Conservation (phyloP, 768 basidiomycete species). For the Galerina marginata region DNA sequence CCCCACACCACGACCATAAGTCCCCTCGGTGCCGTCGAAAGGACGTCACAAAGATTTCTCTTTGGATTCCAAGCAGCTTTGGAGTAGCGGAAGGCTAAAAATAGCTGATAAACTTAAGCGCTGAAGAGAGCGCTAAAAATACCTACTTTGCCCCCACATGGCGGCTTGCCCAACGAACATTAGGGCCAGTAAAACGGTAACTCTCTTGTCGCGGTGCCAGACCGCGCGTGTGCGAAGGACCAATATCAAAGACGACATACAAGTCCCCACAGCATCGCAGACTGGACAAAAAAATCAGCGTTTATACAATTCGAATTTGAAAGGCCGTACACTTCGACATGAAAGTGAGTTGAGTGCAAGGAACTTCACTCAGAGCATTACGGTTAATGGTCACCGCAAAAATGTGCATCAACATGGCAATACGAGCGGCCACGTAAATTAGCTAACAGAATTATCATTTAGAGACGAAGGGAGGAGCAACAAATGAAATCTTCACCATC, state of each 20-base stretch:
- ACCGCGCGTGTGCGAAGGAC: conserved; percentile 39
- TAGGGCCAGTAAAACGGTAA: conserved; percentile 25
- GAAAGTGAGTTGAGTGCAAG: conserved; percentile 37
- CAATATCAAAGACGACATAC: conserved; percentile 37
- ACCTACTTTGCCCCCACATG: conserved; percentile 38
- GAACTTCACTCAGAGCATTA: conserved; percentile 38
- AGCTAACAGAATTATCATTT: conserved; percentile 20
- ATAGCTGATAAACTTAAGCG: not conserved
- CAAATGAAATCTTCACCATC: conserved; percentile 27
- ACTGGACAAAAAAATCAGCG: conserved; percentile 21
- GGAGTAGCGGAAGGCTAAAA: conserved; percentile 38
- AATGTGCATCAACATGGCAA: conserved; percentile 39
- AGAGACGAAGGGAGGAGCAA: not conserved
- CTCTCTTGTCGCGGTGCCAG: conserved; percentile 34
- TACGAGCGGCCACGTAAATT: conserved; percentile 37
- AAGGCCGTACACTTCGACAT: conserved; percentile 35
- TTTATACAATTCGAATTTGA: too few species aligned
- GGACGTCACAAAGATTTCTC: conserved; percentile 35
- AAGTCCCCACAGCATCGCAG: conserved; percentile 38
- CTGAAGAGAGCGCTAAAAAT: not conserved
- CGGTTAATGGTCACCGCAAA: conserved; percentile 37
- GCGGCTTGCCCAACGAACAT: conserved; percentile 36
- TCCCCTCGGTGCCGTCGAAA: conserved; percentile 35
- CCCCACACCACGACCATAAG: conserved; percentile 37
- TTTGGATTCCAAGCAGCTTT: conserved; percentile 33